phyloP scores from a whole-genome alignment of 345 rosid genomes.

The Populus nigra region DNA sequence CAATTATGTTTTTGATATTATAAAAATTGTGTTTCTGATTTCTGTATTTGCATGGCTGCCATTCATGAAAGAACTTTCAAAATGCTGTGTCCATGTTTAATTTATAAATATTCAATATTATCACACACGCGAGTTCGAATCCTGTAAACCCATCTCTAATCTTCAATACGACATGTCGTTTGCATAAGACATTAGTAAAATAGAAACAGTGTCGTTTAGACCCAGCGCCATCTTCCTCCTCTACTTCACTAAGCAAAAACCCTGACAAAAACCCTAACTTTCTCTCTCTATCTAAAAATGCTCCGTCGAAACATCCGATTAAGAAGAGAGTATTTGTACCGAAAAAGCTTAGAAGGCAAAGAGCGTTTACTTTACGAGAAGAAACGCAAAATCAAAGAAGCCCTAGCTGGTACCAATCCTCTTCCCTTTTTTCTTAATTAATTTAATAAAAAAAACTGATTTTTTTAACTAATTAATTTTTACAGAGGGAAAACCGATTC shows the following conservation, averaged over 20 bases:
- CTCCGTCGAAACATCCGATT: constrained; percentile 69
- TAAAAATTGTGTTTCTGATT: too few relatives aligned
- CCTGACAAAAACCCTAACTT: not conserved
- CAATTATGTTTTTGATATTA: too few relatives aligned
- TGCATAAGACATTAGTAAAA: not conserved
- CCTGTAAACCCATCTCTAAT: too few relatives aligned
- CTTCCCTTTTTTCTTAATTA: too few relatives aligned
- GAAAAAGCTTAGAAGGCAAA: constrained; percentile 91
- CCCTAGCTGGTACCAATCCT: constrained; percentile 54
- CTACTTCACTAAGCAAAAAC: not conserved
- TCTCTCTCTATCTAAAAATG: constrained; percentile 31
- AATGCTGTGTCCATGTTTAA: too few relatives aligned
- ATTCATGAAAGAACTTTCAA: too few relatives aligned
- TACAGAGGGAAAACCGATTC: constrained; percentile 90
- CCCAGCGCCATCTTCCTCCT: not conserved
- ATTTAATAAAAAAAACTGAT: not conserved
- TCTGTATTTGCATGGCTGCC: too few relatives aligned
- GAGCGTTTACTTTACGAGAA: constrained; percentile 73
- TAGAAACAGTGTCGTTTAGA: not conserved
- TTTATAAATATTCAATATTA: too few relatives aligned
- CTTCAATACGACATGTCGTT: not conserved
- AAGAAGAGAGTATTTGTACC: constrained; percentile 77
- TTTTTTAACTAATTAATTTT: not conserved
- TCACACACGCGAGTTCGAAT: too few relatives aligned
- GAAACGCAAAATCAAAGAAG: constrained; percentile 83